Conservation (phyloP, 441 rosid genomes). For the Dalechampia spathulata region DNA sequence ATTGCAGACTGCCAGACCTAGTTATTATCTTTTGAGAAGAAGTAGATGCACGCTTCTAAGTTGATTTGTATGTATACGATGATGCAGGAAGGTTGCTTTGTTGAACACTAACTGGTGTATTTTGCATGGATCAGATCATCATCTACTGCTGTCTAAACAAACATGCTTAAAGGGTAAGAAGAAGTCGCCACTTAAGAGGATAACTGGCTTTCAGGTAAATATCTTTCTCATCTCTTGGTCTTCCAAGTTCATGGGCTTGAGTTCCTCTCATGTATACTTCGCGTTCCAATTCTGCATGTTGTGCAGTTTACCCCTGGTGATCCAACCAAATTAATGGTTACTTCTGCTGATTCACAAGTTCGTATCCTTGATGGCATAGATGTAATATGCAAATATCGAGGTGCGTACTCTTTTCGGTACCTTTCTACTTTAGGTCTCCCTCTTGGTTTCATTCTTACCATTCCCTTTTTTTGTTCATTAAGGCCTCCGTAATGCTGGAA, state of each 20-base stretch:
- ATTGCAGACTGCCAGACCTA: not conserved
- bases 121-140: constrained; percentile 39
- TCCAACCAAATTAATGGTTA: constrained; percentile 71
- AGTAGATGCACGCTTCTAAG: constrained; percentile 5
- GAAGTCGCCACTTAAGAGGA: constrained; percentile 66
- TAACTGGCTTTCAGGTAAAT: constrained; percentile 76
- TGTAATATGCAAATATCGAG: constrained; percentile 60
- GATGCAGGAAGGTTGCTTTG: constrained; percentile 22
- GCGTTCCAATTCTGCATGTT: not conserved
- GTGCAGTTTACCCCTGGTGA: constrained; percentile 68
- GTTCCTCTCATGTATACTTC: not conserved
- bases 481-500: constrained; percentile 52
- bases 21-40: not conserved
- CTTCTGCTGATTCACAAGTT: constrained; percentile 79
- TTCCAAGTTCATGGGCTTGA: not conserved
- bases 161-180: constrained; percentile 58
- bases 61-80: constrained; percentile 18
- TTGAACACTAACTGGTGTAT: constrained; percentile 13
- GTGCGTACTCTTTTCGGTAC: not conserved
- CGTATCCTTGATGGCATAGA: constrained; percentile 66
- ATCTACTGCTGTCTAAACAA: constrained; percentile 57
- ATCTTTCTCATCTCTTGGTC: constrained; percentile 6
- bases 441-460: not conserved
- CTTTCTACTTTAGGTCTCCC: not conserved
- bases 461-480: not conserved